A percentile compares a stretch with the other conserved stretches of the same genome.
phyloP scores from a whole-genome alignment of 176 grass and related monocot species.

The Thalia dealbata region DNA sequence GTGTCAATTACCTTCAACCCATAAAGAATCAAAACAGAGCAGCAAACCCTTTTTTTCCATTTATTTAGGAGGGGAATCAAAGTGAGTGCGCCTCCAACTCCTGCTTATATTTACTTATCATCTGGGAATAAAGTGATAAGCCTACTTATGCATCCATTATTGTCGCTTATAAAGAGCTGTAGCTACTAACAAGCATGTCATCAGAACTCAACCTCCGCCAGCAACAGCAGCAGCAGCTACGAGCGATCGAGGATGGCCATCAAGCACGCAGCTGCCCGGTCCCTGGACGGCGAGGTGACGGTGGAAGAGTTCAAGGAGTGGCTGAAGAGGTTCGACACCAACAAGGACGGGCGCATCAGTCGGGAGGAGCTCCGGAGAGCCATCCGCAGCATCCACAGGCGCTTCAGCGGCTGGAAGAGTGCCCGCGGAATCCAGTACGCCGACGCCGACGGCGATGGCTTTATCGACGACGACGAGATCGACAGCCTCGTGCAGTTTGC shows the following conservation, averaged over 20 bases:
- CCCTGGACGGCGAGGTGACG: slow-evolving; percentile 63
- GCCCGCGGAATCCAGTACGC: slow-evolving; percentile 49
- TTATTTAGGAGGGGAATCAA: too few relatives aligned
- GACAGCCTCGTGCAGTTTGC: slow-evolving; percentile 65
- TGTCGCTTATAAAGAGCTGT: too few relatives aligned
- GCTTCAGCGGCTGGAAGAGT: slow-evolving; percentile 73
- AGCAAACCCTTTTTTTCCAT: too few relatives aligned
- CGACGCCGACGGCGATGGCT: slow-evolving; percentile 58
- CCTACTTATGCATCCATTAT: too few relatives aligned
- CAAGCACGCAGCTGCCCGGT: slow-evolving; percentile 22
- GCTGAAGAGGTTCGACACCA: slow-evolving; percentile 57
- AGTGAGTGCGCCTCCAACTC: too few relatives aligned
- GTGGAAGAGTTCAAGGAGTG: slow-evolving; percentile 92
- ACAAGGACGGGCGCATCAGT: slow-evolving; percentile 76
- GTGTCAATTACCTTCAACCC: too few relatives aligned
- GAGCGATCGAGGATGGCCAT: slow-evolving; percentile 25
- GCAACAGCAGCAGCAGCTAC: too few relatives aligned
- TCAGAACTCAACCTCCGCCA: too few relatives aligned
- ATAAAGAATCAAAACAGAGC: too few relatives aligned
- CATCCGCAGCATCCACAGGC: slow-evolving; percentile 49
- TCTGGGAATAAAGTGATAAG: too few relatives aligned
- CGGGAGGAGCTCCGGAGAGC: slow-evolving; percentile 65
- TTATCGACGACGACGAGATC: slow-evolving; percentile 52
- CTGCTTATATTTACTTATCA: too few relatives aligned
- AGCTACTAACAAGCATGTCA: too few relatives aligned